A percentile compares a stretch with the other conserved stretches of the same genome.
Conservation (phyloP, 176 grass and related monocot species). For the Tillandsia leiboldiana region DNA sequence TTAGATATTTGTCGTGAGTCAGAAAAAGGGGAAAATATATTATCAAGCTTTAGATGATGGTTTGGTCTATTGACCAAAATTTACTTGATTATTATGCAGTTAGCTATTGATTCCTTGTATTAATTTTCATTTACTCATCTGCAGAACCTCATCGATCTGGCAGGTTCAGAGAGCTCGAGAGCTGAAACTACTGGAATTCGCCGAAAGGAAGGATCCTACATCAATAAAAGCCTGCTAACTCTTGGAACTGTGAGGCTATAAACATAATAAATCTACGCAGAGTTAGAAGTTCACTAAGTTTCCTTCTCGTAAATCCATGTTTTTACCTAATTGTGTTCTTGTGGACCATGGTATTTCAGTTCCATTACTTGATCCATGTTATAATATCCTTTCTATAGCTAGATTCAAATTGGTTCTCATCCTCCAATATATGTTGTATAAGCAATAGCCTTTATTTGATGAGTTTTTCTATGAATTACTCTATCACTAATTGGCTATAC, state of each 20-base stretch:
- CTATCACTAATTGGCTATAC: no score
- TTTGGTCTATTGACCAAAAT: neutral
- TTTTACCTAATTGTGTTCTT: neutral
- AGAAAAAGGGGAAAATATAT: neutral
- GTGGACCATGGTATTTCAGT: conserved; percentile 5
- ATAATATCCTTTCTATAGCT: neutral
- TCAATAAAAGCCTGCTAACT: conserved; percentile 99
- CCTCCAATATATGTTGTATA: neutral
- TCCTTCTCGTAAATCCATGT: neutral
- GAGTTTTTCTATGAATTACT: neutral
- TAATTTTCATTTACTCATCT: conserved; percentile 38
- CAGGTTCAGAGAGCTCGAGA: conserved; percentile 98
- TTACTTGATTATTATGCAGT: neutral
- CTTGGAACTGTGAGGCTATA: conserved; percentile 69
- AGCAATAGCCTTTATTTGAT: neutral
- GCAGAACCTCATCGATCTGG: conserved; percentile 99
- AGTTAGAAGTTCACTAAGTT: neutral
- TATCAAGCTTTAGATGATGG: neutral
- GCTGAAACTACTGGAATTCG: conserved; percentile 97
- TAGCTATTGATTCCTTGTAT: conserved; percentile 31
- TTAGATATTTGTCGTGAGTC: neutral
- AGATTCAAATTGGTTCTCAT: neutral
- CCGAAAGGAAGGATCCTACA: conserved; percentile 99
- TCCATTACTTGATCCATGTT: neutral
- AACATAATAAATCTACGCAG: neutral